phyloP scores from a whole-genome alignment of 192 early-diverging fungal genomes.

The Podila clonocystis region DNA sequence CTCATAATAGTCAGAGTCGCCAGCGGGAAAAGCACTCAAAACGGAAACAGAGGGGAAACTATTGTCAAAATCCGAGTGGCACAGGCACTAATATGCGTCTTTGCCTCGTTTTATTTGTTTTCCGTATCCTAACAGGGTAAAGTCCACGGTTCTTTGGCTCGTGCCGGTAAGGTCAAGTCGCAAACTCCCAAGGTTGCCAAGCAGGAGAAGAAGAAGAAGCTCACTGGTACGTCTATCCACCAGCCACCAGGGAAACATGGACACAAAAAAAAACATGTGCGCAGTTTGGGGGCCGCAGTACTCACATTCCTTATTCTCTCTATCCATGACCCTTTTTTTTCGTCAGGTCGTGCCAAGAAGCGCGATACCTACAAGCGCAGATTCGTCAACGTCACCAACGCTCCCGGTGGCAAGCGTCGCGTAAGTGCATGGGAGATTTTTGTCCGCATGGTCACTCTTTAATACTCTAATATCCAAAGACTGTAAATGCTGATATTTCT shows the following conservation, averaged over 20 bases:
- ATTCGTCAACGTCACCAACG: constrained; percentile 93
- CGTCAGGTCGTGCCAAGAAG: constrained; percentile 92
- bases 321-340: background rate
- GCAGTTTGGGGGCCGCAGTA: background rate
- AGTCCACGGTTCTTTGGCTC: constrained; percentile 99
- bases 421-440: constrained; percentile 53
- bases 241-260: no score
- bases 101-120: background rate
- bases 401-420: constrained; percentile 91
- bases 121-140: constrained; percentile 80
- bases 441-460: background rate
- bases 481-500: background rate
- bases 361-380: constrained; percentile 96
- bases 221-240: constrained; percentile 52
- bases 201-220: constrained; percentile 97
- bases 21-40: background rate
- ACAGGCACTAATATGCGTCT: background rate
- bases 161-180: constrained; percentile 99
- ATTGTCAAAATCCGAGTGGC: background rate
- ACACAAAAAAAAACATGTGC: background rate
- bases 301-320: constrained; percentile 7
- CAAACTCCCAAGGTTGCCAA: constrained; percentile 98
- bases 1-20: no score
- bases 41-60: no score
- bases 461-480: background rate